Conservation (phyloP, 2,329 filamentous ascomycete species). For the Exophiala spinifera region DNA sequence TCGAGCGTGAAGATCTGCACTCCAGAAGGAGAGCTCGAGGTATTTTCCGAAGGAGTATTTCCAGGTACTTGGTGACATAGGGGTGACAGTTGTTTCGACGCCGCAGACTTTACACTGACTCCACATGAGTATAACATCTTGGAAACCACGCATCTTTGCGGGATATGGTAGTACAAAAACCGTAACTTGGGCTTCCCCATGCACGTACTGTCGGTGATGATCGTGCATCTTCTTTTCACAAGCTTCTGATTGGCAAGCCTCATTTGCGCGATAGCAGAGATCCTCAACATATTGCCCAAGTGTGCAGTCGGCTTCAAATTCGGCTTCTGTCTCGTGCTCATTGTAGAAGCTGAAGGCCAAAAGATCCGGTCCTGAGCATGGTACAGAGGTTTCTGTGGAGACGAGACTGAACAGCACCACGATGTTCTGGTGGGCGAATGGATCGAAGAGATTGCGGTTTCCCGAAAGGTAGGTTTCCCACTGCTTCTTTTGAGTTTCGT, state of each 20-base stretch:
- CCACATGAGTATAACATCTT: conserved; percentile 91
- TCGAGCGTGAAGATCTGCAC: conserved; percentile 71
- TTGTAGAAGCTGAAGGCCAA: conserved; percentile 91
- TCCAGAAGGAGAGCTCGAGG: conserved; percentile 96
- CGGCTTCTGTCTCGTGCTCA: conserved; percentile 70
- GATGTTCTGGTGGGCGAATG: conserved; percentile 93
- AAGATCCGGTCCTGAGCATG: conserved; percentile 87
- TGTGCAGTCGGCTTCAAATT: conserved; percentile 79
- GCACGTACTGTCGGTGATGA: conserved; percentile 94
- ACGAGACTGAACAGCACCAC: conserved; percentile 91
- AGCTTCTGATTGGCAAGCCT: conserved; percentile 75
- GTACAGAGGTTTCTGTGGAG: conserved; percentile 88
- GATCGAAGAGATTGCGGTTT: conserved; percentile 86
- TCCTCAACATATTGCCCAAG: conserved; percentile 94
- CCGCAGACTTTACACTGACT: conserved; percentile 90
- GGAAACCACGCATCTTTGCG: conserved; percentile 61
- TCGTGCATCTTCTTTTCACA: conserved; percentile 88
- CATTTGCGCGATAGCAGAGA: conserved; percentile 70
- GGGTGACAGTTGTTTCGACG: conserved; percentile 81
- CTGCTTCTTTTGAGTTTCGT: conserved; percentile 87
- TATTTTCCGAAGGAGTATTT: conserved; percentile 99
- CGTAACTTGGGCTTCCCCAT: conserved; percentile 89
- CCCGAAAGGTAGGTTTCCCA: conserved; percentile 95
- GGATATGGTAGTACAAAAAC: conserved; percentile 79
- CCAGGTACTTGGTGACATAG: conserved; percentile 93